phyloP scores from a whole-genome alignment of 2,329 filamentous ascomycete genomes.

The Myriosclerotinia scirpicola region DNA sequence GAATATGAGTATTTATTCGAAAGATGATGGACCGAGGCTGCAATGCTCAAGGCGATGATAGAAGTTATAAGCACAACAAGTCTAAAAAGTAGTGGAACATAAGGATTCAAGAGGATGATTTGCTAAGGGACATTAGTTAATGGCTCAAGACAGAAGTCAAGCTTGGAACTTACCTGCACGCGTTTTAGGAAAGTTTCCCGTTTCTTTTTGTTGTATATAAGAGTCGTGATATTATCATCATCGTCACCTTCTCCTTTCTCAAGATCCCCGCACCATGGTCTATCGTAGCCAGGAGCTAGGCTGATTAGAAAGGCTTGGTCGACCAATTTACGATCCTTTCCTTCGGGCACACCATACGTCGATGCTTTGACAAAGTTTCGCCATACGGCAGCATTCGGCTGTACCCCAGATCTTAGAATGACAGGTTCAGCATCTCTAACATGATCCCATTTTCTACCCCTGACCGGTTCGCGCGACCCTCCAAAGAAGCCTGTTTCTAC shows the following conservation, averaged over 20 bases:
- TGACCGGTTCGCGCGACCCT: constrained; percentile 38
- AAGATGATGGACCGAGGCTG: constrained; percentile 68
- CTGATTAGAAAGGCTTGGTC: constrained; percentile 35
- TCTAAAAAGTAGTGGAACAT: constrained; percentile 82
- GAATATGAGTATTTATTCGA: constrained; percentile 44
- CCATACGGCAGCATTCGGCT: constrained; percentile 36
- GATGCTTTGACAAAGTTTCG: constrained; percentile 38
- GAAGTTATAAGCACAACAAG: constrained; percentile 82
- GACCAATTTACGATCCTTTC: constrained; percentile 37
- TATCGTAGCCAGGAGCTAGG: constrained; percentile 41
- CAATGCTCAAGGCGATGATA: constrained; percentile 75
- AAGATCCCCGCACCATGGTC: constrained; percentile 41
- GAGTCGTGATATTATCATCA: constrained; percentile 35
- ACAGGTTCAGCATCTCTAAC: constrained; percentile 40
- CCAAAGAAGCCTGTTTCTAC: constrained; percentile 39
- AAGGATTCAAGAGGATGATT: constrained; percentile 48
- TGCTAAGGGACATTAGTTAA: constrained; percentile 31
- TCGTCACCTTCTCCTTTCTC: constrained; percentile 33
- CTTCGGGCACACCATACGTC: constrained; percentile 36
- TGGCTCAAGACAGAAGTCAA: not conserved
- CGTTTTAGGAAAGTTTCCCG: constrained; percentile 33
- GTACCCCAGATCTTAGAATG: constrained; percentile 36
- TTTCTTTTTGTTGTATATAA: constrained; percentile 38
- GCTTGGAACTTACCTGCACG: constrained; percentile 33
- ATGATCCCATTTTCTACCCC: constrained; percentile 42